Evolutionary conservation across 129 eudicot species (phyloP).

Genomic region (Saposhnikovia divaricata): DNA sequence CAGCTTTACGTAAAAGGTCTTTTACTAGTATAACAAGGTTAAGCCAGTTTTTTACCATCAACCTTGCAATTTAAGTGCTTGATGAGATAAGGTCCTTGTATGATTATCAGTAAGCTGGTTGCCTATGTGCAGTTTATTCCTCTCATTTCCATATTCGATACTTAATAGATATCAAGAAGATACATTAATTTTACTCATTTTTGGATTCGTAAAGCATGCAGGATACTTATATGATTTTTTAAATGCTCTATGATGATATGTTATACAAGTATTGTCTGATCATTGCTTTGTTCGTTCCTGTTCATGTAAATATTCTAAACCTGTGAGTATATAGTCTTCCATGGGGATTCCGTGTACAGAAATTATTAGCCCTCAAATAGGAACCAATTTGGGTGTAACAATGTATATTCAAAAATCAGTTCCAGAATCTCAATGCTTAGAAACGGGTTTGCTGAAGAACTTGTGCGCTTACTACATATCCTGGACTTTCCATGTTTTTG

Average conservation of each 20-base stretch:
- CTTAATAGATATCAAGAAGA: not conserved
- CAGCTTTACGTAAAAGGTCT: not conserved
- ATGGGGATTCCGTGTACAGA: not conserved
- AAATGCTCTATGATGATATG: not conserved
- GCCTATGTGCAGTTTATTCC: not conserved
- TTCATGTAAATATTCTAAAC: not conserved
- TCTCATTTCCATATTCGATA: not conserved
- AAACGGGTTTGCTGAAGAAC: not conserved
- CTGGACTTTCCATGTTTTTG: not conserved
- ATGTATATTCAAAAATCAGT: not conserved
- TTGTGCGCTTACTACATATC: not conserved
- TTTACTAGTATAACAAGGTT: not conserved
- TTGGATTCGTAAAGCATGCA: not conserved
- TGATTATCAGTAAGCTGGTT: not conserved
- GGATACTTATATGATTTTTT: not conserved
- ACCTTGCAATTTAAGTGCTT: not conserved
- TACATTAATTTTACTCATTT: not conserved
- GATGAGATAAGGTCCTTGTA: not conserved
- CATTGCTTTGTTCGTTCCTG: not conserved
- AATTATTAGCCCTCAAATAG: not conserved
- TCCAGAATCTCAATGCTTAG: not conserved
- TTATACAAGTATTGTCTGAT: not conserved
- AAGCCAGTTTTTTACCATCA: not conserved
- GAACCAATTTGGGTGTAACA: not conserved
- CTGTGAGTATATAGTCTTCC: not conserved